These are phyloP conservation scores for Pseudoneurospora amorphoporcata DNA, from an alignment of 495 filamentous ascomycete species.

Conservation along the genomic window DNA sequence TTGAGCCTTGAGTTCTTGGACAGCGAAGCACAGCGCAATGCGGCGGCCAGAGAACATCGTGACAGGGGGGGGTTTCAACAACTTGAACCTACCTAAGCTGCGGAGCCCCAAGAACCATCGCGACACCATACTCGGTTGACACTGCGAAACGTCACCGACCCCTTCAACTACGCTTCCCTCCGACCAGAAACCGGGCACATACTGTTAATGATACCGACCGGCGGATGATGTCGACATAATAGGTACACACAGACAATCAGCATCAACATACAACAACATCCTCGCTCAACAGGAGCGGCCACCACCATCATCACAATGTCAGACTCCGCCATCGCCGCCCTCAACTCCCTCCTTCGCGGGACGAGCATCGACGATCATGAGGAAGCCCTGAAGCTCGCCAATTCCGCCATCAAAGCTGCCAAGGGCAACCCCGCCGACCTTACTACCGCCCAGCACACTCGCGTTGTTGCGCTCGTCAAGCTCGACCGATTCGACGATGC, in stretches of 20 bases:
- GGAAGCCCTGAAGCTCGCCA: conserved; percentile 36
- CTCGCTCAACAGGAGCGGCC: not conserved
- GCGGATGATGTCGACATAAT: not conserved
- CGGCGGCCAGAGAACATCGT: not conserved
- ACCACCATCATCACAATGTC: conserved; percentile 21
- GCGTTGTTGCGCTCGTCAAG: conserved; percentile 78
- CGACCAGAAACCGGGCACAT: not conserved
- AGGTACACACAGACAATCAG: not conserved
- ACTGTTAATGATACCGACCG: not conserved
- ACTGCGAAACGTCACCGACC: not conserved
- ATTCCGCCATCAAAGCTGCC: conserved; percentile 56
- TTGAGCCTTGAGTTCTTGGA: not conserved
- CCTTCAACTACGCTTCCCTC: not conserved
- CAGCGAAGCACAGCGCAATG: not conserved
- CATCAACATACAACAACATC: not conserved
- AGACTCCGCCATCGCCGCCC: conserved; percentile 35
- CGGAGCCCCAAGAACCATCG: not conserved
- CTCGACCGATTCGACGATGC: conserved; percentile 92
- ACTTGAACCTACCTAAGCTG: not conserved
- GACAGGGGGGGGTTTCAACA: not conserved
- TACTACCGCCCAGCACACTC: conserved; percentile 55
- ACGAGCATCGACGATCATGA: conserved; percentile 38
- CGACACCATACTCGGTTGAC: not conserved
- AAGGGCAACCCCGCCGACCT: conserved; percentile 51
- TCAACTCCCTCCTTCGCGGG: conserved; percentile 39